Conservation (phyloP, 352 stramenopile species). For the Thraustochytrium striatum region DNA sequence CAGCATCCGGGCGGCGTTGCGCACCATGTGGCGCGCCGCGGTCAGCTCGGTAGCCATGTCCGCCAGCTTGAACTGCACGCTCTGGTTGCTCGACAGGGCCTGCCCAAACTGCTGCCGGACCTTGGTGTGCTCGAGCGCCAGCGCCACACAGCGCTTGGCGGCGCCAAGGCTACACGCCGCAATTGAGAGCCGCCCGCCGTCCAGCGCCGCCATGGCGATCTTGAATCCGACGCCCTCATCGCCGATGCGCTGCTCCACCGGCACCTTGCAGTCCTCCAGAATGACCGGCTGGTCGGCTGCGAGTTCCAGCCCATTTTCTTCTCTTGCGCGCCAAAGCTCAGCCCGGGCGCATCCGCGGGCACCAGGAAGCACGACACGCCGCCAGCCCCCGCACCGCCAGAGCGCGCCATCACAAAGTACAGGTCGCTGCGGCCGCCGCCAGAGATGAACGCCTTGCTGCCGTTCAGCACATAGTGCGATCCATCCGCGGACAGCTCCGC, state of each 20-base stretch:
- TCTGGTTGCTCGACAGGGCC: constrained; percentile 53
- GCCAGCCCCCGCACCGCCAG: constrained; percentile 46
- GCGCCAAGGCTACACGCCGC: constrained; percentile 55
- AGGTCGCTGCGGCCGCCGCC: constrained; percentile 55
- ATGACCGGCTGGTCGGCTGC: constrained; percentile 56
- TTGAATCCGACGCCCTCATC: constrained; percentile 59
- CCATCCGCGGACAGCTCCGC: constrained; percentile 53
- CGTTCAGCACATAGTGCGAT: constrained; percentile 58
- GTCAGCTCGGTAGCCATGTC: constrained; percentile 56
- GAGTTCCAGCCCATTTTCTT: constrained; percentile 58
- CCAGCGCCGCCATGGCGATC: constrained; percentile 56
- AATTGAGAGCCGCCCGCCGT: constrained; percentile 56
- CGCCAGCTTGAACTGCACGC: constrained; percentile 57
- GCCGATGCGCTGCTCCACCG: constrained; percentile 53
- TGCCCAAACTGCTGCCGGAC: constrained; percentile 56
- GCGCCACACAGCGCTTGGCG: constrained; percentile 53
- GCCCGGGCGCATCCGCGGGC: constrained; percentile 51
- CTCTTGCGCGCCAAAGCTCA: constrained; percentile 57
- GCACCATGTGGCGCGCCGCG: constrained; percentile 50
- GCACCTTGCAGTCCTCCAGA: constrained; percentile 56
- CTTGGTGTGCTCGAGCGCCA: constrained; percentile 51
- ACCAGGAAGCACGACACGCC: constrained; percentile 57
- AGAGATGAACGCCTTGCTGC: constrained; percentile 58
- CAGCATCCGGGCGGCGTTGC: constrained; percentile 54
- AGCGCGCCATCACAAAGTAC: constrained; percentile 59